These are phyloP conservation scores for Trichoderma arundinaceum DNA, from an alignment of 2,329 filamentous ascomycete species.

Conservation along the genomic window DNA sequence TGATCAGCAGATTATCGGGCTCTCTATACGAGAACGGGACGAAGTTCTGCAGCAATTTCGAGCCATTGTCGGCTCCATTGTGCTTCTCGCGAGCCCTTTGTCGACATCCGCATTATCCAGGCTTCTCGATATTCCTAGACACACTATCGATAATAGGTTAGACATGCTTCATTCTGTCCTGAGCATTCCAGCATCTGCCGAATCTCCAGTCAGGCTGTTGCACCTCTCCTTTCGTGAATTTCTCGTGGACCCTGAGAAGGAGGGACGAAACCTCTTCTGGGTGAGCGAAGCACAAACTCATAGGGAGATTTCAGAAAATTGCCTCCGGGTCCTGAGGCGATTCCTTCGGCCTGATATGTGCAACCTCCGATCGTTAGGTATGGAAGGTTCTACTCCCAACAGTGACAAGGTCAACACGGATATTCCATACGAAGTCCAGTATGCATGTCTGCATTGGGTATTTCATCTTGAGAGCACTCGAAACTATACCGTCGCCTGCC, in stretches of 20 bases:
- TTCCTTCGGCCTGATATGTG: too few species aligned
- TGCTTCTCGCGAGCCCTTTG: conserved; percentile 42
- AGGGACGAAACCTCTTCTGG: too few species aligned
- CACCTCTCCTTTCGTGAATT: conserved; percentile 23
- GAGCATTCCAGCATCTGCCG: conserved; percentile 36
- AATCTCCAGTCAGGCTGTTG: conserved; percentile 38
- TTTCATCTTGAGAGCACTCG: too few species aligned
- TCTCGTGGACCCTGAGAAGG: neutral
- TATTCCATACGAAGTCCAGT: too few species aligned
- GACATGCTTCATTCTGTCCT: conserved; percentile 46
- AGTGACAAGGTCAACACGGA: too few species aligned
- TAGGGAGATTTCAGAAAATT: too few species aligned
- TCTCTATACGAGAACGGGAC: neutral
- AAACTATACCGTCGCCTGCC: too few species aligned
- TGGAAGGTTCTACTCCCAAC: too few species aligned
- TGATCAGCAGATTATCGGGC: conserved; percentile 25
- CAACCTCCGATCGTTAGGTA: too few species aligned
- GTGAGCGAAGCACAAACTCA: too few species aligned
- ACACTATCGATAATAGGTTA: conserved; percentile 35
- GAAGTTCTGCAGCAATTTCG: conserved; percentile 38
- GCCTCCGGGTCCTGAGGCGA: too few species aligned
- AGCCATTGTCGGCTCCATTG: conserved; percentile 42
- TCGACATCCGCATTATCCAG: conserved; percentile 37
- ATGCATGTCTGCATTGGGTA: too few species aligned
- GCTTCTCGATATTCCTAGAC: conserved; percentile 38